Evolutionary conservation across 108 stramenopile genomes (phyloP), one percentile per base, ranked within the genome.

Genomic region (Skeletonema costatum): DNA sequence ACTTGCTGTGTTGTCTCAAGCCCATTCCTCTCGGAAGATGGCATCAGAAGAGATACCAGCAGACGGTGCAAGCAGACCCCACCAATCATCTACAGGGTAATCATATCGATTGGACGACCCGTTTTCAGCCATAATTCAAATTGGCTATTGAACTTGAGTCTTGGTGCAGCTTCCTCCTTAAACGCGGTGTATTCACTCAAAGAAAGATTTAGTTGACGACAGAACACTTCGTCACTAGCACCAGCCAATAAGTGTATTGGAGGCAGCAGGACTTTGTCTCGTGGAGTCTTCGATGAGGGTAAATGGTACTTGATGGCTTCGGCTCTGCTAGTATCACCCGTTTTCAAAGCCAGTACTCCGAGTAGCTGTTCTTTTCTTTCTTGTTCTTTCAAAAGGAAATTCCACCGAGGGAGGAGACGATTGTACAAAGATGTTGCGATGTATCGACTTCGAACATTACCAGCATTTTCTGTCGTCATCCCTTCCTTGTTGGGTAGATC

Each of bases 321-420:
- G 4, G 19, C 38, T 61, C 31, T 46, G 12, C 3, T 5, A 1
- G 21, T 31, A 44, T 60, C 33, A 30, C 12, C 38, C 44, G 32
- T 66, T 16, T 31, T 51, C 25, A 19, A 4, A 17, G 60, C 17
- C 38, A 38, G 38, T 11, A 4, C 44, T 44, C 9, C 21, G 2
- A 46, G 71, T 3, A 39, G 41, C 56, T 32, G 10, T 29, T 74
- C 17, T 32, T 69, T 61, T 39, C 60, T 73, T 32, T 72, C 67
- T 69, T 61, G 32, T 31, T 59, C 68, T 19, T 79, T 13, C 36
- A 64, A 50, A 31, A 88, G 62, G 60, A 65, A 88, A 66, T 92
- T 87, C 92, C 92, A 96, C 8, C 95, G 83, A 13, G 95, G 95
- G 46, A 96, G 71, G 44, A 96, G 78, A 5, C 95, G 86, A 66